Evolutionary conservation across 345 rosid genomes (phyloP), one percentile per base, ranked within the genome.

Genomic region (Odontarrhena argentea): DNA sequence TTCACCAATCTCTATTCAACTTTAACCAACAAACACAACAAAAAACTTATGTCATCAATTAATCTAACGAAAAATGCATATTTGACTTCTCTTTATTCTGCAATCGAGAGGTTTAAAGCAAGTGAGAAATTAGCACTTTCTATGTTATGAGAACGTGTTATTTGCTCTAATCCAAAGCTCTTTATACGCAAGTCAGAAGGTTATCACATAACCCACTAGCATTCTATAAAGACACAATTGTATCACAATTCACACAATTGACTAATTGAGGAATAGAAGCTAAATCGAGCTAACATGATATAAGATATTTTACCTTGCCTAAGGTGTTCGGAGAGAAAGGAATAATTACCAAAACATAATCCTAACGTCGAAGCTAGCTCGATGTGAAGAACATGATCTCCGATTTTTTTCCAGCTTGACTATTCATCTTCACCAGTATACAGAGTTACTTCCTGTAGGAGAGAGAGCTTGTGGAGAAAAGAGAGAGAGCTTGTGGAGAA

Each of bases 161-260:
- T 71, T 91, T 91, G 79, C 61, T 77, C 70, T 91, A 86, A 75
- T 88, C 97, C 97, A 96, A 94, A 37, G 97, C 96, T 73, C 96
- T 85, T 9, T 88, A 83, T 6, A 94, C 68, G 57, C 99, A 88
- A 22, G 96, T 94, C 45, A 94, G 75, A 71, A 94, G 79, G 80
- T 88, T 94, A 74, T 91, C 99, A 71, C 97, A 84, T 15, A 91
- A 73, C 13, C 99, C 99, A 14, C 95, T 91, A 46, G 97, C 99
- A 75, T 91, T 88, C 99, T 94, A 70, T 52, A 82, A 22, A 41
- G 40, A 45, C 11, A 37, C 55, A 15, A 26, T 4, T 11, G 8
- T 13, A 12, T n/a, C 15, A 45, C 15, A 32, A 10, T 14, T 60
- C 40, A 30, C 55, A 26, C n/a, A 18, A 18, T 18, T 18, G 22